Evolutionary conservation across 441 rosid species (phyloP), one percentile per base, ranked within the genome.

Genomic region (Corymbia citriodora): DNA sequence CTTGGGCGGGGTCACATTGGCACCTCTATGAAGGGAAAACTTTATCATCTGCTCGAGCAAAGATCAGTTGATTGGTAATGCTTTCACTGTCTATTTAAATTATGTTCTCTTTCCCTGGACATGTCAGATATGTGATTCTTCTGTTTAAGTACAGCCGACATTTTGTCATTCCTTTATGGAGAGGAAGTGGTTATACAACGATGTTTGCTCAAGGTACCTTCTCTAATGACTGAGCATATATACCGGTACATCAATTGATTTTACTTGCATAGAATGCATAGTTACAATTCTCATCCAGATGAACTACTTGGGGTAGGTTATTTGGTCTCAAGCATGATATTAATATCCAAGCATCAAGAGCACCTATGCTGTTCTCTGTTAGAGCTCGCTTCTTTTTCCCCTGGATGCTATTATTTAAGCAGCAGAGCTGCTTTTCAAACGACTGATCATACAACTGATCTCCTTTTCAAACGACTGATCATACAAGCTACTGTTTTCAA

Each of bases 1-100:
- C 83, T 98, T 93, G 99, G 99, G 93, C 95, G 99, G 90, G 98
- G 99, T 90, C 99, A 98, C 68, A 95, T 97, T 91, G 96, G 99
- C 72, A 93, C 94, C 74, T 92, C 97, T 59, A 95, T 96, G 98
- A 96, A 94, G 82, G 95, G 96, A 52, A 92, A 96, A 87, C 97
- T 97, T 61, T 96, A 96, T 93, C 94, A 92, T 79, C 92, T 97
- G 91, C 90, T 97, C 92, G 93, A 93, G 94, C 98, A 97, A 93
- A 94, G 99, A 95, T 95, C 98, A 82, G 91, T 93, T 19, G 97
- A 96, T 86, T 96, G 99, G 99, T 98, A 96, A 90, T 89, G 81
- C 83, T 88, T 87, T 89, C 70, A 13, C 45, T 52, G 54, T 79
- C 55, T 90, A 70, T 87, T 45, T 9, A 29, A 29, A 36, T 52